Conservation (phyloP, 129 eudicot species). For the Flaveria linearis region DNA sequence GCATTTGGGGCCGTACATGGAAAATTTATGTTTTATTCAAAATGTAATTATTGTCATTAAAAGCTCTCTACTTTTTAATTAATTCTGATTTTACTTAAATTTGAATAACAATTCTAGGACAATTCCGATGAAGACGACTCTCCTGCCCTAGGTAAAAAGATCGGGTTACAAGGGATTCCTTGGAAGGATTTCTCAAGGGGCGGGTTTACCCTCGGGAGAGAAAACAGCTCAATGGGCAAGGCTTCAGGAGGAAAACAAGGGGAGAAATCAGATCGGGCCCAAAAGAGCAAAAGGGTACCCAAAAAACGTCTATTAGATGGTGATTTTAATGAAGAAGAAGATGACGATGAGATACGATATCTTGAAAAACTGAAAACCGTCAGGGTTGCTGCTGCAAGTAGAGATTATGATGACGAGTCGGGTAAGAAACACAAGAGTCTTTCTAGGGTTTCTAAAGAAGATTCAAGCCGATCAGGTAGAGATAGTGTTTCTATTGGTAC, state of each 20-base stretch:
- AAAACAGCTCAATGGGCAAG: constrained; percentile 45
- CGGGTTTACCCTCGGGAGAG: constrained; percentile 53
- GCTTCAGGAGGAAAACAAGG: constrained; percentile 52
- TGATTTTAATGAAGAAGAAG: constrained; percentile 80
- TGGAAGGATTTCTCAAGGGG: constrained; percentile 79
- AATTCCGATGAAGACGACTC: constrained; percentile 60
- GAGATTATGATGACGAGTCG: constrained; percentile 61
- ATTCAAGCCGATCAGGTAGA: constrained; percentile 34
- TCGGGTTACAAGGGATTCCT: constrained; percentile 63
- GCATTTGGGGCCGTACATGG: constrained; percentile 19
- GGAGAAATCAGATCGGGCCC: constrained; percentile 65
- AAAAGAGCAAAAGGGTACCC: constrained; percentile 83
- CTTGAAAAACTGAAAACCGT: constrained; percentile 74
- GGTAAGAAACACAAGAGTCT: constrained; percentile 54
- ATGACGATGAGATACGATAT: constrained; percentile 88
- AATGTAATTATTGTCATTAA: constrained; percentile 28
- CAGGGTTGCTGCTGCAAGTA: constrained; percentile 48
- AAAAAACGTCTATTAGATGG: constrained; percentile 71
- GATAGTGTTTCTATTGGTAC: constrained; percentile 57
- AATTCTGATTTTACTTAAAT: constrained; percentile 14
- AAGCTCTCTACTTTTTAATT: constrained; percentile 18
- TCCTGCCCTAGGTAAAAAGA: constrained; percentile 45
- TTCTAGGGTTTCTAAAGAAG: constrained; percentile 65
- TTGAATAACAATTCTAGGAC: constrained; percentile 42
- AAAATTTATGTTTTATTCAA: constrained; percentile 13